Evolutionary conservation across 352 stramenopile species (phyloP), one percentile per base, ranked within the genome.

Genomic region (Nothophytophthora sp.): DNA sequence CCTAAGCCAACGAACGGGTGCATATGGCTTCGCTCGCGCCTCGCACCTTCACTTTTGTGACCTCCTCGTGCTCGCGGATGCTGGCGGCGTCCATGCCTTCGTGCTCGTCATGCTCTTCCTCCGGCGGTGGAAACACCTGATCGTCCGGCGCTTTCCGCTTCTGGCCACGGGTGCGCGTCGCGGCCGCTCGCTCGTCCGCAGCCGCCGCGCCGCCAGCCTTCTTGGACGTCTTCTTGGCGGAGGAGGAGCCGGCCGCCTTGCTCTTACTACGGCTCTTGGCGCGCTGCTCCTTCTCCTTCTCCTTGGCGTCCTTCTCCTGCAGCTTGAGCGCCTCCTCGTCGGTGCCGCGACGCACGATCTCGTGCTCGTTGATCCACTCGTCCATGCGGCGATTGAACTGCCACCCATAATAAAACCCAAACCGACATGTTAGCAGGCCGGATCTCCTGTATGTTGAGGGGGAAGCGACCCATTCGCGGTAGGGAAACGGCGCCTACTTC

Each of bases 31-130:
- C 16, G 6, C 33, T 13, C 27, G 24, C 33, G 11, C 5, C 12
- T 2, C 45, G 16, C 20, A 91, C 83, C 74, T 97, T 98, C 41
- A 98, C 86, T 79, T 98, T 98, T 23, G 95, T 98, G 11, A 98
- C 93, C 59, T 99, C 96, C 60, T 99, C 97, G 73, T 99, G 97
- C 63, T 99, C 97, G 52, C 95, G 88, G 38, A 99, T 88, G 28
- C 88, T 96, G 12, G 91, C 96, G 46, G 98, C 97, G 70, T 99
- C 97, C 72, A 99, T 95, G 27, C 97, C 97, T 88, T 99, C 96
- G 60, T 99, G 96, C 67, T 99, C 96, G 63, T 99, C 96, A 46
- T 99, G 89, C 53, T 97, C 90, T 44, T 92, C 81, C 20, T 82
- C 71, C 50, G 93, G 82, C 20, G 96, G 90, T 7, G 78, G 55